Conservation (phyloP, 768 basidiomycete genomes). For the Antrodiella citrinella region DNA sequence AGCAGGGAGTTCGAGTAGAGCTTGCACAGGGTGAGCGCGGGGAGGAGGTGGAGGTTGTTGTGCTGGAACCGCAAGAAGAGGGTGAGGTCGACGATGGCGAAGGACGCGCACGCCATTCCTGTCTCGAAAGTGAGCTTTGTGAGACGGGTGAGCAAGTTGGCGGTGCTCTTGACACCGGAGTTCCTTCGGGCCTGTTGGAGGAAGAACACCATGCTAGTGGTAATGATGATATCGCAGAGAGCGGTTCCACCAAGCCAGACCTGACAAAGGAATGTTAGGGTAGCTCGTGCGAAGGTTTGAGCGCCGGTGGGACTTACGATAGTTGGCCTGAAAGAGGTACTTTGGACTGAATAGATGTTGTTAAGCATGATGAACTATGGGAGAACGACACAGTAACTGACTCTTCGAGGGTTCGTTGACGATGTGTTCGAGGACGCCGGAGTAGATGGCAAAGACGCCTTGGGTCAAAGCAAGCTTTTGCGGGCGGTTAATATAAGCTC, state of each 20-base stretch:
- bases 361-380: background rate
- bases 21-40: slow-evolving; percentile 18
- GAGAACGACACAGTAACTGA: background rate
- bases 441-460: slow-evolving; percentile 3
- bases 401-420: slow-evolving; percentile 2
- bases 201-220: slow-evolving; percentile 17
- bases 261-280: no score
- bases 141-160: slow-evolving; percentile 13
- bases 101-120: slow-evolving; percentile 14
- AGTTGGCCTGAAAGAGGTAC: slow-evolving; percentile 1
- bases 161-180: slow-evolving; percentile 16
- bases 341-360: slow-evolving; percentile 2
- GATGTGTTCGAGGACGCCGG: slow-evolving; percentile 2
- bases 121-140: slow-evolving; percentile 19
- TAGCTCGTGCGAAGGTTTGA: no score
- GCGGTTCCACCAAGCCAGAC: slow-evolving; percentile 10
- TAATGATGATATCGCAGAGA: slow-evolving; percentile 17
- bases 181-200: slow-evolving; percentile 10
- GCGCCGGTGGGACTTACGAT: no score
- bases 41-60: slow-evolving; percentile 19
- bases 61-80: slow-evolving; percentile 15
- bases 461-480: slow-evolving; percentile 4
- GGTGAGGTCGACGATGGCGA: slow-evolving; percentile 17
- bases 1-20: slow-evolving; percentile 20
- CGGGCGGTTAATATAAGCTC: no score